These are phyloP conservation scores for Magnolia officinalis DNA, from an alignment of 164 flowering plant genomes.

Conservation along the genomic window DNA sequence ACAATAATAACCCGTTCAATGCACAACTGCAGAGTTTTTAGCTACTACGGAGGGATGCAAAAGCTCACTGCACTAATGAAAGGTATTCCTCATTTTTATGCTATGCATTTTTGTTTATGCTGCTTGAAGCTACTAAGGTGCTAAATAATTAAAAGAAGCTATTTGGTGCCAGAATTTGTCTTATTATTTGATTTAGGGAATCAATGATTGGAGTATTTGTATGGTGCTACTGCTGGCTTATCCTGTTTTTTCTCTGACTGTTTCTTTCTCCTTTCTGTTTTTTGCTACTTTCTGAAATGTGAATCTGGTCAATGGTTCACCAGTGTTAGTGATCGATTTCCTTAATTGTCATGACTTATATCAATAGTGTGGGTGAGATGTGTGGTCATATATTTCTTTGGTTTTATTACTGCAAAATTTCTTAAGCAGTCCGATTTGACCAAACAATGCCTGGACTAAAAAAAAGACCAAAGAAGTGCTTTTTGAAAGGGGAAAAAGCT, in stretches of 20 bases:
- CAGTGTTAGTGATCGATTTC: too few relatives aligned
- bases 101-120: neutral
- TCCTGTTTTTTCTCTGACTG: neutral
- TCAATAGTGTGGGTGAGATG: too few relatives aligned
- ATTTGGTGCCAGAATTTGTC: neutral
- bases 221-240: neutral
- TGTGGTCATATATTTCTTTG: too few relatives aligned
- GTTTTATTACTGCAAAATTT: too few relatives aligned
- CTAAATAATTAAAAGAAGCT: neutral
- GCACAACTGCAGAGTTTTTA: constrained; percentile 79
- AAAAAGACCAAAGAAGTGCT: too few relatives aligned
- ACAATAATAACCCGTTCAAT: constrained; percentile 66
- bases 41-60: constrained; percentile 80
- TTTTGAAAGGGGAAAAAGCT: too few relatives aligned
- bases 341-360: too few relatives aligned
- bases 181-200: neutral
- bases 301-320: neutral
- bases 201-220: neutral
- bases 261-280: neutral
- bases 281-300: neutral
- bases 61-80: constrained; percentile 91
- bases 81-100: constrained; percentile 39
- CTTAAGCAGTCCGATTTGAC: too few relatives aligned
- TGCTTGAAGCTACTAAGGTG: neutral
- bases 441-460: too few relatives aligned